Evolutionary conservation across 495 filamentous ascomycete genomes (phyloP), one percentile per base, ranked within the genome.

Genomic region (Aspergillus sclerotioniger): DNA sequence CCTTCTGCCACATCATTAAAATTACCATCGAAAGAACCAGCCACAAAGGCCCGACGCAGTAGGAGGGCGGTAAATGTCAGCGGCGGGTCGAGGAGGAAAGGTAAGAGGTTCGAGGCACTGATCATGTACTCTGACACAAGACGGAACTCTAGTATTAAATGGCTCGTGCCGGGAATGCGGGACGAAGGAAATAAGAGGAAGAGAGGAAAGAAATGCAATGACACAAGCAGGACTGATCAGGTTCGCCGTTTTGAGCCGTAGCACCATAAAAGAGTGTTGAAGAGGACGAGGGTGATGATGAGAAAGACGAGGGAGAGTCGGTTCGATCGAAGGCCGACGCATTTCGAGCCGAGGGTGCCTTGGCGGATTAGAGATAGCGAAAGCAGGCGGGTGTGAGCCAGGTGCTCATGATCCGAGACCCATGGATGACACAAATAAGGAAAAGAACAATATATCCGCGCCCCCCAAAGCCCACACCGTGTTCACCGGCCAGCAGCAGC

Each of bases 211-310:
- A 64, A 62, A 66, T 65, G 56, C 19, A 62, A 66, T 65, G 53
- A 62, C 59, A 62, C 63, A 61, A 67, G 56, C 67, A 53, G 59
- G 62, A 63, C 63, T 60, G 60, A 60, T 67, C 56, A 68, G 68
- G 60, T 72, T 74, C 69, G 74, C 71, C 74, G 68, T 73, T 74
- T 71, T 68, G 64, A 75, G 68, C 72, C 74, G 67, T 75, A 68
- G 71, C 71, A 76, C 74, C 74, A 69, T 77, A 67, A 72, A 74
- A 65, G 68, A 73, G 64, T 70, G 74, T 69, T 68, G 61, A 59
- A 41, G 56, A 57, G 58, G 37, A 47, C 39, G 52, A 51, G 55
- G 39, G 41, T 49, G 33, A 63, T 57, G 52, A 58, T 46, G 57
- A 57, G 33, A 49, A 58, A 54, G 55, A 33, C 31, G 56, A 51